Conservation (phyloP, 768 basidiomycete genomes). For the Mycena rebaudengoi region DNA sequence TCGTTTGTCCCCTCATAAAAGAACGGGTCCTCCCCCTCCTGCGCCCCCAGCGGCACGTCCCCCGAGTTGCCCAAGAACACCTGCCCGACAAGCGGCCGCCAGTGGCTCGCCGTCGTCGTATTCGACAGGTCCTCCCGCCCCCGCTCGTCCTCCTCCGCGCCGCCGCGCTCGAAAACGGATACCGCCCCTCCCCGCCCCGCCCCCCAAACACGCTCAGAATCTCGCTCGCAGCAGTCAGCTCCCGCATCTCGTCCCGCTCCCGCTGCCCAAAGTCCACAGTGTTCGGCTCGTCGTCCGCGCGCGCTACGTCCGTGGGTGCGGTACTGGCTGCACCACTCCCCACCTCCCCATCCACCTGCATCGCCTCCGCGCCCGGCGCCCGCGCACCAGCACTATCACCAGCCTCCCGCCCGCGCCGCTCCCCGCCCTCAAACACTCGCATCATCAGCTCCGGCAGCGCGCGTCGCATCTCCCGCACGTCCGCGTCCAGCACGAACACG, state of each 20-base stretch:
- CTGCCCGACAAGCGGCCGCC: conserved; percentile 69
- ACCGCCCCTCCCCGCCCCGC: neutral
- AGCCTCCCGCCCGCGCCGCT: no score
- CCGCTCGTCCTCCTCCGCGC: conserved; percentile 5
- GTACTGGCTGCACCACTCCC: conserved; percentile 2
- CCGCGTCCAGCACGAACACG: conserved; percentile 78
- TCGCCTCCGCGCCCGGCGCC: neutral
- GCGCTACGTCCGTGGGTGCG: conserved; percentile 11
- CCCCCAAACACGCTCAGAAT: conserved; percentile 56
- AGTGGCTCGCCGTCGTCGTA: conserved; percentile 49
- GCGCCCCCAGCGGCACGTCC: conserved; percentile 70
- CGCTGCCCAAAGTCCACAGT: conserved; percentile 84
- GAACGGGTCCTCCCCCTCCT: conserved; percentile 49
- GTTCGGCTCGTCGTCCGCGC: conserved; percentile 48
- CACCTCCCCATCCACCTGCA: neutral
- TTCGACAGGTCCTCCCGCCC: conserved; percentile 31
- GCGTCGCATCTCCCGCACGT: conserved; percentile 51
- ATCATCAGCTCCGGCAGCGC: conserved; percentile 63
- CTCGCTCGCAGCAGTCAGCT: conserved; percentile 83
- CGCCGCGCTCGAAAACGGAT: neutral
- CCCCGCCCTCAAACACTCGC: conserved; percentile 51
- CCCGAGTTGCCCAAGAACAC: conserved; percentile 85
- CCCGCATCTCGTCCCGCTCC: conserved; percentile 91
- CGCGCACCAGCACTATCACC: no score
- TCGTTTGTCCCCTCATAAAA: conserved; percentile 51